Evolutionary conservation across 345 rosid species (phyloP).

Genomic region (Dimocarpus longan): DNA sequence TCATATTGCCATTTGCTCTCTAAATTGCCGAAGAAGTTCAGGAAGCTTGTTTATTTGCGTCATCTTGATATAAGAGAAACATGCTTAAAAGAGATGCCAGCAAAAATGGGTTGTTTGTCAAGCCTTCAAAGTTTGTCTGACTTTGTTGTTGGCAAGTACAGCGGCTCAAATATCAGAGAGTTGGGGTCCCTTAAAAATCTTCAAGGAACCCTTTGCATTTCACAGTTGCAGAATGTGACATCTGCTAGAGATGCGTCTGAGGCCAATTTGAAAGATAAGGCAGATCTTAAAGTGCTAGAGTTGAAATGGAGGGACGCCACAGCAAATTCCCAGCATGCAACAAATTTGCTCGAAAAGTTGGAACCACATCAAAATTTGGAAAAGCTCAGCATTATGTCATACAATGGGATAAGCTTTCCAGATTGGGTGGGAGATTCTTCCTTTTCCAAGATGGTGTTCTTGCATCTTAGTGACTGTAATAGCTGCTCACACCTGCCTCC

Average conservation of each 20-base stretch:
- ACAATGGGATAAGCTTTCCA: constrained; percentile 33
- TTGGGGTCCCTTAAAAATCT: constrained; percentile 12
- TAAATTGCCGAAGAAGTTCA: constrained; percentile 6
- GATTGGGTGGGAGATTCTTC: constrained; percentile 32
- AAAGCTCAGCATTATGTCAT: constrained; percentile 21
- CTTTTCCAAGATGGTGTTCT: constrained; percentile 4
- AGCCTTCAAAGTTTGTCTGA: too few species aligned
- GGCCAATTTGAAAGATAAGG: constrained; percentile 20
- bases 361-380: constrained; percentile 25
- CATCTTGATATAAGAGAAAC: constrained; percentile 27
- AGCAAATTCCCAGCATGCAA: not conserved
- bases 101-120: too few species aligned
- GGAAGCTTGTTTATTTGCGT: constrained; percentile 11
- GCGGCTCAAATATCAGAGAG: not conserved
- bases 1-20: not conserved
- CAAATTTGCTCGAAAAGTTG: constrained; percentile 20
- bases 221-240: constrained; percentile 22
- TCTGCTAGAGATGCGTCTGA: constrained; percentile 16
- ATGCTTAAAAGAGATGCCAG: too few species aligned
- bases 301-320: constrained; percentile 18
- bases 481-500: constrained; percentile 29
- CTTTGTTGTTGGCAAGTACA: too few species aligned
- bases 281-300: constrained; percentile 18
- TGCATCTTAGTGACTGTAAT: constrained; percentile 21
- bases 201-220: constrained; percentile 13